Percentiles rank a stretch among this genome's conserved stretches.
These are phyloP conservation scores for Cyberlindnera maritima DNA, from an alignment of 805 yeast genomes.

Conservation along the genomic window DNA sequence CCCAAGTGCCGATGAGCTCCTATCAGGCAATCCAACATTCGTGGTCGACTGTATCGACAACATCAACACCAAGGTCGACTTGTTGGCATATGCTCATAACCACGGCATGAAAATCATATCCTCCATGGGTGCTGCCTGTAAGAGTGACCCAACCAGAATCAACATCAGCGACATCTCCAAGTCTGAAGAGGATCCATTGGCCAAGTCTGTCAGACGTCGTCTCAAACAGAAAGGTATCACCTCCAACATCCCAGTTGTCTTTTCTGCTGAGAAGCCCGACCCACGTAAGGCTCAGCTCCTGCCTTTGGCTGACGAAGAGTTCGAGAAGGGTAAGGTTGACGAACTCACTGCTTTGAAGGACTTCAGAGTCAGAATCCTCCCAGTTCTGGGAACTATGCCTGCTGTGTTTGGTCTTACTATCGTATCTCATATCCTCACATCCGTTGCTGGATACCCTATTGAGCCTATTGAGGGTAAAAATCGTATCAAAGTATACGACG, in stretches of 20 bases:
- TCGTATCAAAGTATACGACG: conserved; percentile 81
- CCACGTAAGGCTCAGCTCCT: conserved; percentile 86
- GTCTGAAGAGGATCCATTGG: conserved; percentile 92
- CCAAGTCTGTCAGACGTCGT: conserved; percentile 82
- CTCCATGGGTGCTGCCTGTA: conserved; percentile 97
- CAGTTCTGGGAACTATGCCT: conserved; percentile 96
- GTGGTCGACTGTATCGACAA: conserved; percentile 96
- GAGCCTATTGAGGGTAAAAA: conserved; percentile 92
- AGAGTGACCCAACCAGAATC: conserved; percentile 90
- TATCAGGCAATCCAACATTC: conserved; percentile 59
- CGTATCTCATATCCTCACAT: conserved; percentile 78
- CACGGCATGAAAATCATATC: conserved; percentile 68
- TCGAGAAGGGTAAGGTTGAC: conserved; percentile 77
- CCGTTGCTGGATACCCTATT: conserved; percentile 82
- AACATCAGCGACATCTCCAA: conserved; percentile 84
- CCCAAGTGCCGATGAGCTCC: conserved; percentile 59
- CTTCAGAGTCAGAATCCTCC: conserved; percentile 91
- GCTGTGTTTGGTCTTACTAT: conserved; percentile 92
- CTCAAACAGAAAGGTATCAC: conserved; percentile 76
- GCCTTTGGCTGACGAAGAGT: conserved; percentile 82
- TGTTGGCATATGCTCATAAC: conserved; percentile 68
- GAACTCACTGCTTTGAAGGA: conserved; percentile 84
- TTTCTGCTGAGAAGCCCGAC: conserved; percentile 95
- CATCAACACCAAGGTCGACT: conserved; percentile 93
- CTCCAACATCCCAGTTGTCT: conserved; percentile 80